Evolutionary conservation across 495 filamentous ascomycete genomes (phyloP).

Genomic region (Neurospora sp.): DNA sequence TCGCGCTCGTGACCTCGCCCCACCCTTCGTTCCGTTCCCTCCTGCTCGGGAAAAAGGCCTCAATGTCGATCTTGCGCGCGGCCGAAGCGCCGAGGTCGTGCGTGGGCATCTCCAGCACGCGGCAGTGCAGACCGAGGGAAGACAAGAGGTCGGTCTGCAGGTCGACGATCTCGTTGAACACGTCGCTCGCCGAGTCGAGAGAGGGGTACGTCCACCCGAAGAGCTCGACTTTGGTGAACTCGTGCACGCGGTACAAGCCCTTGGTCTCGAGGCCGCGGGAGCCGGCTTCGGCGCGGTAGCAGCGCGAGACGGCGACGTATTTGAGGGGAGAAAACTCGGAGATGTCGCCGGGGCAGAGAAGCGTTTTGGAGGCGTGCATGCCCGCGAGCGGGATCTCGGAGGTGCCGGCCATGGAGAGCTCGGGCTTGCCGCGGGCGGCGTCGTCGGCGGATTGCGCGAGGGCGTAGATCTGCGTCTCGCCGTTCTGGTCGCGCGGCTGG

Average conservation of each 20-base stretch:
- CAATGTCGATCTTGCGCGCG: conserved; percentile 78
- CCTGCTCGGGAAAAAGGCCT: conserved; percentile 85
- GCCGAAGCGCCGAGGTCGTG: conserved; percentile 83
- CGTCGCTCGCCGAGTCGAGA: conserved; percentile 29
- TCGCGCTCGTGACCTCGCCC: conserved; percentile 87
- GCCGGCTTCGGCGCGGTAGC: conserved; percentile 91
- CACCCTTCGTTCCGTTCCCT: conserved; percentile 64
- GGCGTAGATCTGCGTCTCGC: conserved; percentile 82
- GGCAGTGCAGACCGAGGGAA: conserved; percentile 69
- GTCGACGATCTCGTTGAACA: conserved; percentile 74
- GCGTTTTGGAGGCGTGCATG: conserved; percentile 65
- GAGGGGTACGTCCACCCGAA: conserved; percentile 72
- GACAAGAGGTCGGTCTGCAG: conserved; percentile 77
- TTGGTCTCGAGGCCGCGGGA: conserved; percentile 82
- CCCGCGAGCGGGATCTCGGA: conserved; percentile 91
- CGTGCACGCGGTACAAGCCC: conserved; percentile 95
- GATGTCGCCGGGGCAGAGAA: conserved; percentile 30
- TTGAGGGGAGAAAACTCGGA: conserved; percentile 59
- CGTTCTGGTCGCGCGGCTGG: conserved; percentile 80
- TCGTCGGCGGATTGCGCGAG: conserved; percentile 54
- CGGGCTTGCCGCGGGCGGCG: conserved; percentile 48
- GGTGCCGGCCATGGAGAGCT: conserved; percentile 68
- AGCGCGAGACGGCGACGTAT: conserved; percentile 70
- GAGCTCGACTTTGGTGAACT: conserved; percentile 97
- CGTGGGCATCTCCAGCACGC: conserved; percentile 86